Percentiles rank a stretch among this genome's conserved stretches.
phyloP scores from a whole-genome alignment of 1,284 basidiomycete genomes.

The Stygiomarasmius scandens region DNA sequence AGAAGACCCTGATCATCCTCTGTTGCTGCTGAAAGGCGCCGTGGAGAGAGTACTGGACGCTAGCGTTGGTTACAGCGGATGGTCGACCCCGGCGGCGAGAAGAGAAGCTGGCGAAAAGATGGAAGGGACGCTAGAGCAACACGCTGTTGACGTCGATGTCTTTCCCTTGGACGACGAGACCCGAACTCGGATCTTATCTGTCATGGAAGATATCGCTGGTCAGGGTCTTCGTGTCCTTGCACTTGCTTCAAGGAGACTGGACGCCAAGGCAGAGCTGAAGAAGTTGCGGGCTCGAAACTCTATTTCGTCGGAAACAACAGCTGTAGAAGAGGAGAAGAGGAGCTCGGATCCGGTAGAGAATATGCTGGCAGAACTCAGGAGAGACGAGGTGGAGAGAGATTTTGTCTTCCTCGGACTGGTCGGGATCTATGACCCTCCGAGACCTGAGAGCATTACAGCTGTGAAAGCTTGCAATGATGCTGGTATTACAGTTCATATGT shows the following conservation, averaged over 20 bases:
- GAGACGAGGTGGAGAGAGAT: constrained; percentile 55
- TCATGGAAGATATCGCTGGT: constrained; percentile 56
- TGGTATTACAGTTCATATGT: constrained; percentile 73
- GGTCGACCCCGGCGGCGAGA: too few species aligned
- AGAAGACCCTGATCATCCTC: constrained; percentile 18
- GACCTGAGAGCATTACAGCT: constrained; percentile 64
- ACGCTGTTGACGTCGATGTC: constrained; percentile 16
- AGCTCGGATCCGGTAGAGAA: not conserved
- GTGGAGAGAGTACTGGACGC: constrained; percentile 60
- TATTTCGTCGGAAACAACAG: not conserved
- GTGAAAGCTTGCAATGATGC: constrained; percentile 65
- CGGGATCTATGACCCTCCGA: constrained; percentile 73
- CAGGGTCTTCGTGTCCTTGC: constrained; percentile 55
- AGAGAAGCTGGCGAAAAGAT: constrained; percentile 10
- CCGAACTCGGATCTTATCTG: constrained; percentile 44
- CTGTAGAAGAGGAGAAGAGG: not conserved
- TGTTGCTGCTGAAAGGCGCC: constrained; percentile 61
- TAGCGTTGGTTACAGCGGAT: constrained; percentile 33
- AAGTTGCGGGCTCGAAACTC: not conserved
- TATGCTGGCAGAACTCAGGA: not conserved
- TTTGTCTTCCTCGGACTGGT: constrained; percentile 65
- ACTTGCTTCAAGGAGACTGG: constrained; percentile 30
- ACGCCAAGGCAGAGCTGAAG: not conserved
- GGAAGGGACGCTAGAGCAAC: constrained; percentile 5
- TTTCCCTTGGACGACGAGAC: constrained; percentile 34